Conservation (phyloP, 1,139 yeast species). For the Diutina siamensis region DNA sequence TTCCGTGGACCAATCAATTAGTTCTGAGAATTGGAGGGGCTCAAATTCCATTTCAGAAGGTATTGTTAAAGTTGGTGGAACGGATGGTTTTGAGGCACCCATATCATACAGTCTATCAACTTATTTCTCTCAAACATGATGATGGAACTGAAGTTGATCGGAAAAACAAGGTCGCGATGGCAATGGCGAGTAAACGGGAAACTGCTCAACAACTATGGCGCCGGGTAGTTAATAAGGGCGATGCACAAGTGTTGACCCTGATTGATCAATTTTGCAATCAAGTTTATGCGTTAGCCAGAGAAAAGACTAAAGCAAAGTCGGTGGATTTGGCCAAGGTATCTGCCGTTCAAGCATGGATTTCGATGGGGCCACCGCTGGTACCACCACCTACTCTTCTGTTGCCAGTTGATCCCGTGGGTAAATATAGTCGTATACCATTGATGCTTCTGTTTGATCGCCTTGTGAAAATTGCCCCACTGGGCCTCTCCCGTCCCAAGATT, state of each 20-base stretch:
- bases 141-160: slow-evolving; percentile 20
- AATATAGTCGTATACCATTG: slow-evolving; percentile 38
- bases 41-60: not conserved
- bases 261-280: slow-evolving; percentile 40
- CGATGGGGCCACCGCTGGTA: slow-evolving; percentile 30
- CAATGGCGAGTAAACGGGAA: slow-evolving; percentile 31
- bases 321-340: slow-evolving; percentile 25
- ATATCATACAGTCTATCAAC: slow-evolving; percentile 59
- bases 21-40: not conserved
- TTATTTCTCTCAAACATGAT: slow-evolving; percentile 46
- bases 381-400: slow-evolving; percentile 61
- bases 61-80: not conserved
- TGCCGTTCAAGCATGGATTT: slow-evolving; percentile 47
- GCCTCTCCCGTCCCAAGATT: slow-evolving; percentile 81
- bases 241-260: slow-evolving; percentile 13
- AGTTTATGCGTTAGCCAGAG: slow-evolving; percentile 40
- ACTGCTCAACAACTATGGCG: slow-evolving; percentile 43
- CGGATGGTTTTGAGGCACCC: slow-evolving; percentile 41
- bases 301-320: slow-evolving; percentile 25
- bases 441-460: slow-evolving; percentile 34
- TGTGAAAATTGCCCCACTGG: slow-evolving; percentile 59
- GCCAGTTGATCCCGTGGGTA: slow-evolving; percentile 29
- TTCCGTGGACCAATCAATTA: slow-evolving; percentile 4
- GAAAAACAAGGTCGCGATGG: slow-evolving; percentile 10
- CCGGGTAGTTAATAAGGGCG: not conserved